phyloP scores from a whole-genome alignment of 768 basidiomycete species.

The Tylopilus vinaceipallidus region DNA sequence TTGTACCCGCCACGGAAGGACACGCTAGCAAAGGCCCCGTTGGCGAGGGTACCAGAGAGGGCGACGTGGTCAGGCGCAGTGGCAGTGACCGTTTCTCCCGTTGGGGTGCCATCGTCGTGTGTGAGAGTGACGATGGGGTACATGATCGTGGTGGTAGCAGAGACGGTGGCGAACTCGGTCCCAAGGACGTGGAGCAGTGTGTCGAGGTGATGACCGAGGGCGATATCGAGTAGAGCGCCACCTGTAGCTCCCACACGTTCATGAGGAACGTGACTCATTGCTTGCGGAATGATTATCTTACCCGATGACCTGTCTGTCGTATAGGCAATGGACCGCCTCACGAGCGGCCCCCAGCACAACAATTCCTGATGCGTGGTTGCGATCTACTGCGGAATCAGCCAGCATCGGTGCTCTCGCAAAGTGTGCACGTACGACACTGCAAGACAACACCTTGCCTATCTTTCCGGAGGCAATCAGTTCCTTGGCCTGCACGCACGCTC shows the following conservation, averaged over 20 bases:
- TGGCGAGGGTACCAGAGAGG: slow-evolving; percentile 1
- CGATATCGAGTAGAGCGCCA: slow-evolving; percentile 2
- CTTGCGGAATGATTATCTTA: background rate
- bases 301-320: background rate
- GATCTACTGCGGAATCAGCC: background rate
- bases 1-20: slow-evolving; percentile 6
- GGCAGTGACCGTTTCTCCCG: slow-evolving; percentile 1
- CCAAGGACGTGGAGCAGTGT: slow-evolving; percentile 7
- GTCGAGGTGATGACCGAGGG: slow-evolving; percentile 3
- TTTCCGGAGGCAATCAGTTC: slow-evolving; percentile 7
- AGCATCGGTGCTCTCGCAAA: background rate
- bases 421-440: slow-evolving; percentile 3
- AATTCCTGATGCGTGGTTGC: background rate
- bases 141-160: background rate
- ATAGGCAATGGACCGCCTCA: background rate
- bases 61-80: slow-evolving; percentile 6
- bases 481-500: background rate
- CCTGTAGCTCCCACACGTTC: background rate
- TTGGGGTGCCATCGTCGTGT: slow-evolving; percentile 7
- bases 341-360: background rate
- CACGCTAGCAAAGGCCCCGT: slow-evolving; percentile 6
- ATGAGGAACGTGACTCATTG: background rate
- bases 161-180: slow-evolving; percentile 1
- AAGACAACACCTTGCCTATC: slow-evolving; percentile 9
- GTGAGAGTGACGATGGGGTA: slow-evolving; percentile 4